These are phyloP conservation scores for Przewalskia tangutica DNA, from an alignment of 257 asterid species.

Conservation along the genomic window DNA sequence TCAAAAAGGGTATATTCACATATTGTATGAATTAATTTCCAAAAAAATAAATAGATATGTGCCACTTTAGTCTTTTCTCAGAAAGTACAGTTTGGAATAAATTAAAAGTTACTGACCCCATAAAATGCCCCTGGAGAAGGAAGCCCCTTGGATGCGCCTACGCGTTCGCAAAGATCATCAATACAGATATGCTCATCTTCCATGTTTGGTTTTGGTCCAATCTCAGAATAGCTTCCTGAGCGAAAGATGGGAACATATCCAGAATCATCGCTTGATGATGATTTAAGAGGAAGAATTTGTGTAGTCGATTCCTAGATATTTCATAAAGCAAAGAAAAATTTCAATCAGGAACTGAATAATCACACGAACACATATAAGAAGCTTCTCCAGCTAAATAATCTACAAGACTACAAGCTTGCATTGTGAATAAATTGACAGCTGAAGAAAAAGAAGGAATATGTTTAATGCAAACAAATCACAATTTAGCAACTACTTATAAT, in stretches of 20 bases:
- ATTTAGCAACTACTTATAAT: background rate
- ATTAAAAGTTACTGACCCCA: conserved; percentile 49
- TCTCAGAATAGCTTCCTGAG: conserved; percentile 58
- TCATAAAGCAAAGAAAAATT: background rate
- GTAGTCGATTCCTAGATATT: conserved; percentile 30
- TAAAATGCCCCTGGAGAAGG: conserved; percentile 68
- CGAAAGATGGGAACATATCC: conserved; percentile 39
- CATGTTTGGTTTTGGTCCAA: conserved; percentile 51
- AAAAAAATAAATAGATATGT: background rate
- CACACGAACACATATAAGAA: background rate
- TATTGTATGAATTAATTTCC: background rate
- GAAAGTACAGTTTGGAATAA: background rate
- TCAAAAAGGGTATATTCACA: background rate
- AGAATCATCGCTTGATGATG: conserved; percentile 36
- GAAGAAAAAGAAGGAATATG: background rate
- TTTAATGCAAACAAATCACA: background rate
- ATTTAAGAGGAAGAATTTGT: conserved; percentile 27
- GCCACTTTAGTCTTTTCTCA: background rate
- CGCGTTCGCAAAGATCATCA: conserved; percentile 37
- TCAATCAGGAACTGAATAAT: background rate
- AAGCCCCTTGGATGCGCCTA: conserved; percentile 27
- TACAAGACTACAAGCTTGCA: background rate
- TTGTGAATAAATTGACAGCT: background rate
- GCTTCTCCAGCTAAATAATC: background rate
- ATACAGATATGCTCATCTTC: conserved; percentile 59